A percentile compares a stretch with the other conserved stretches of the same genome.
phyloP scores from a whole-genome alignment of 805 yeast genomes.

The Brettanomyces nanus region DNA sequence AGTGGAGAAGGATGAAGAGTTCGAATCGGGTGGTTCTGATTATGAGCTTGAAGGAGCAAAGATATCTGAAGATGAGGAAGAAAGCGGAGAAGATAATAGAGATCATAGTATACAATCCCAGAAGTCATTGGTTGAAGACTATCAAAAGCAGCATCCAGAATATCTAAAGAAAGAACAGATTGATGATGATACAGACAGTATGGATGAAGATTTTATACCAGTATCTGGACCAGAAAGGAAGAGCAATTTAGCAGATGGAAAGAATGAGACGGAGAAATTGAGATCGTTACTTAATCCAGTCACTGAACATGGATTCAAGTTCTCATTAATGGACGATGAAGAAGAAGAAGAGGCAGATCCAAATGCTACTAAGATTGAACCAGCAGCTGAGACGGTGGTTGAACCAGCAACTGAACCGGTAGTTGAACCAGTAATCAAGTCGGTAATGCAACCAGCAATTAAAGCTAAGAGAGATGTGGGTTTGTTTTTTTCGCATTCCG shows the following conservation, averaged over 20 bases:
- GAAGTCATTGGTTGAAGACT: constrained; percentile 19
- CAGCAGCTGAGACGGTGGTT: constrained; percentile 7
- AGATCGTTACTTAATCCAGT: constrained; percentile 50
- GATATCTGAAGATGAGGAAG: constrained; percentile 17
- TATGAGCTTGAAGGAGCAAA: constrained; percentile 36
- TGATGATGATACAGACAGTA: constrained; percentile 15
- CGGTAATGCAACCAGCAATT: constrained; percentile 6
- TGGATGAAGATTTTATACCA: constrained; percentile 44
- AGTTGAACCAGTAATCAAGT: background rate
- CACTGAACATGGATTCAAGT: constrained; percentile 7
- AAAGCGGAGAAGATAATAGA: constrained; percentile 22
- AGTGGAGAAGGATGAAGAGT: constrained; percentile 28
- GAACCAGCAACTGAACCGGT: background rate
- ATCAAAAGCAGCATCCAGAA: constrained; percentile 10
- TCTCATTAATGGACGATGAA: constrained; percentile 15
- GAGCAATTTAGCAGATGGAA: constrained; percentile 2
- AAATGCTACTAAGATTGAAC: constrained; percentile 15
- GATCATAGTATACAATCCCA: constrained; percentile 15
- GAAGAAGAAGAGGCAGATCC: constrained; percentile 41
- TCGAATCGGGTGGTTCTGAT: constrained; percentile 23
- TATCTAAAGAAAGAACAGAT: constrained; percentile 4
- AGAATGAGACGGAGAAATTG: constrained; percentile 50
- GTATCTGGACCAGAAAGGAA: constrained; percentile 32
- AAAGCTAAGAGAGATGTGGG: constrained; percentile 30
- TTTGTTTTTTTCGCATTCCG: constrained; percentile 73